phyloP scores from a whole-genome alignment of 2,329 filamentous ascomycete genomes.

The Colletotrichum lindemuthianum region DNA sequence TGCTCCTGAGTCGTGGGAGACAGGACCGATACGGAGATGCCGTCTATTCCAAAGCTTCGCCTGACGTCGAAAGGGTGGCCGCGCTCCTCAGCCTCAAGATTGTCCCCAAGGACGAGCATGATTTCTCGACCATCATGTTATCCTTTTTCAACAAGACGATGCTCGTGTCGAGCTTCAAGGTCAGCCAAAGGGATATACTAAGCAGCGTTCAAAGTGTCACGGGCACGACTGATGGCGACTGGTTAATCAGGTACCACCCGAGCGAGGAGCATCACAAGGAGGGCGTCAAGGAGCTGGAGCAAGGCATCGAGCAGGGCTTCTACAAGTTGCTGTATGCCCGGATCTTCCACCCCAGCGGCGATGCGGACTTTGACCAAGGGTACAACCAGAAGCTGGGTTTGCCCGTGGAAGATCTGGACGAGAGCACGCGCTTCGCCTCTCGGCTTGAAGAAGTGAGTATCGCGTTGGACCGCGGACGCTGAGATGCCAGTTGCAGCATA shows the following conservation, averaged over 20 bases:
- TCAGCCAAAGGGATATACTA: constrained; percentile 73
- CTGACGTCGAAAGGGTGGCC: not conserved
- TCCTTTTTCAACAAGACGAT: constrained; percentile 56
- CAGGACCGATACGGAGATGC: too few species aligned
- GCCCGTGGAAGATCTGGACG: constrained; percentile 67
- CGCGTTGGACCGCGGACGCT: not conserved
- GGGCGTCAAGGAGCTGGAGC: constrained; percentile 55
- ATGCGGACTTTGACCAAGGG: constrained; percentile 34
- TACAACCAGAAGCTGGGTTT: constrained; percentile 64
- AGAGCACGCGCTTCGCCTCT: constrained; percentile 51
- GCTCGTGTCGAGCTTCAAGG: constrained; percentile 64
- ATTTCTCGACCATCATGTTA: constrained; percentile 14
- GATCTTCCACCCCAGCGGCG: constrained; percentile 12
- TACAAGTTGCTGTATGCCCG: constrained; percentile 41
- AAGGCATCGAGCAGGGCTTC: constrained; percentile 53
- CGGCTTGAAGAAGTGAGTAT: not conserved
- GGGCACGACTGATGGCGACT: constrained; percentile 66
- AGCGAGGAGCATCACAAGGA: constrained; percentile 58
- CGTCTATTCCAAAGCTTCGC: too few species aligned
- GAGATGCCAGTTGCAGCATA: not conserved
- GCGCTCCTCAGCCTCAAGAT: constrained; percentile 52
- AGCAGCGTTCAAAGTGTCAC: constrained; percentile 67
- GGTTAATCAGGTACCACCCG: constrained; percentile 53
- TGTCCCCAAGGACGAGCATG: not conserved
- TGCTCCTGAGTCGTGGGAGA: too few species aligned